A percentile compares a stretch with the other conserved stretches of the same genome.
phyloP scores from a whole-genome alignment of 306 rosid genomes.

The Mimosa pudica region DNA sequence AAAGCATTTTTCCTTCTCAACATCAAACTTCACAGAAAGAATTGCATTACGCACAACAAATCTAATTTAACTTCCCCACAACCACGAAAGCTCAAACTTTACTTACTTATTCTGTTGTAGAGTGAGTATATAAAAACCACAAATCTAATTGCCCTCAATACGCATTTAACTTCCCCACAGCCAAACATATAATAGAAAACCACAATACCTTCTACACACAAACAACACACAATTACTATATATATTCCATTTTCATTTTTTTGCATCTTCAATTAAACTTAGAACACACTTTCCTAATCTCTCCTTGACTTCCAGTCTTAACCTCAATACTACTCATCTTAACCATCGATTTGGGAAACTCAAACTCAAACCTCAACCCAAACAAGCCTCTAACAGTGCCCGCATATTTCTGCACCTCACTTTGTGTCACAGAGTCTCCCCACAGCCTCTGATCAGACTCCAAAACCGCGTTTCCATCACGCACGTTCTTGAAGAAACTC shows the following conservation, averaged over 20 bases:
- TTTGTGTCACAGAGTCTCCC: constrained; percentile 50
- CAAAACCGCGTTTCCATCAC: constrained; percentile 58
- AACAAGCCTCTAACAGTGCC: constrained; percentile 56
- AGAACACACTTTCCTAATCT: constrained; percentile 67
- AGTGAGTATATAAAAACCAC: not conserved
- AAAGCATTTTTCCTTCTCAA: not conserved
- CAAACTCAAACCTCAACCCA: constrained; percentile 60
- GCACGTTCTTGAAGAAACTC: constrained; percentile 63
- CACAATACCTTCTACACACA: not conserved
- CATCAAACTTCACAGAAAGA: not conserved
- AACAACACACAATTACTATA: not conserved
- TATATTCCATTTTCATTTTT: not conserved
- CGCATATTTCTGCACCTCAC: constrained; percentile 54
- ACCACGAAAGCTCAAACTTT: not conserved
- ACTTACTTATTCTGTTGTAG: too few relatives aligned
- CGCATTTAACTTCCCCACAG: not conserved
- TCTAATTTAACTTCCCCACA: not conserved
- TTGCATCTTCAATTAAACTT: constrained; percentile 50
- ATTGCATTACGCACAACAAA: not conserved
- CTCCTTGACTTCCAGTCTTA: constrained; percentile 65
- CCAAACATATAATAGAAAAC: not conserved
- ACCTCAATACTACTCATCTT: constrained; percentile 74
- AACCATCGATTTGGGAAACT: constrained; percentile 74
- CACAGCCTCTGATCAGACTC: constrained; percentile 82
- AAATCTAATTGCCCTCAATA: not conserved